These are phyloP conservation scores for Zymoseptoria passerinii DNA, from an alignment of 2,329 filamentous ascomycete genomes.

Conservation along the genomic window DNA sequence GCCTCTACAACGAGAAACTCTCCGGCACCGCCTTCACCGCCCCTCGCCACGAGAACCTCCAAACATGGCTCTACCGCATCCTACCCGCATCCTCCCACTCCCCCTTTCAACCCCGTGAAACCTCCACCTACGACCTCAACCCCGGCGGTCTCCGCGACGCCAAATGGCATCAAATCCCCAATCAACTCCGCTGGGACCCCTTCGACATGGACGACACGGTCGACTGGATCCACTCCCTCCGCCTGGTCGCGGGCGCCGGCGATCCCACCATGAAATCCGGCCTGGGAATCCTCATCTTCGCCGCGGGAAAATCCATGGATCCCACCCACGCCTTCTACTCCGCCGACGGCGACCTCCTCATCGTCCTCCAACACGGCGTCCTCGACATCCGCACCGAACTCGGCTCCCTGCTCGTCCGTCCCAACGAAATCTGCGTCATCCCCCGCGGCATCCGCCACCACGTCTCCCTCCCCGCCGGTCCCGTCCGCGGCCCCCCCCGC, in stretches of 20 bases:
- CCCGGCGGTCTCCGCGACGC: conserved; percentile 33
- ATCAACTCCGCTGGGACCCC: conserved; percentile 72
- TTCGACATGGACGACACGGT: conserved; percentile 63
- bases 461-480: conserved; percentile 52
- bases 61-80: conserved; percentile 52
- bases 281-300: conserved; percentile 71
- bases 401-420: conserved; percentile 55
- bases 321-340: conserved; percentile 72
- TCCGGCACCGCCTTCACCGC: conserved; percentile 54
- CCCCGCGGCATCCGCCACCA: conserved; percentile 58
- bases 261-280: conserved; percentile 72
- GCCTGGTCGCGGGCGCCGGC: conserved; percentile 69
- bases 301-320: conserved; percentile 69
- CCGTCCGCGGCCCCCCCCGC: conserved; percentile 53
- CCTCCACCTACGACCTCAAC: conserved; percentile 43
- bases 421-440: conserved; percentile 60
- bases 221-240: conserved; percentile 61
- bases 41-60: conserved; percentile 48
- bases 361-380: conserved; percentile 56
- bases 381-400: conserved; percentile 63
- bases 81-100: conserved; percentile 51
- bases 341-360: conserved; percentile 61
- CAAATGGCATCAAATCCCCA: conserved; percentile 62
- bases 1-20: conserved; percentile 69
- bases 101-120: conserved; percentile 44